Evolutionary conservation across 805 yeast genomes (phyloP).

Genomic region (Cyberlindnera misumaiensis): DNA sequence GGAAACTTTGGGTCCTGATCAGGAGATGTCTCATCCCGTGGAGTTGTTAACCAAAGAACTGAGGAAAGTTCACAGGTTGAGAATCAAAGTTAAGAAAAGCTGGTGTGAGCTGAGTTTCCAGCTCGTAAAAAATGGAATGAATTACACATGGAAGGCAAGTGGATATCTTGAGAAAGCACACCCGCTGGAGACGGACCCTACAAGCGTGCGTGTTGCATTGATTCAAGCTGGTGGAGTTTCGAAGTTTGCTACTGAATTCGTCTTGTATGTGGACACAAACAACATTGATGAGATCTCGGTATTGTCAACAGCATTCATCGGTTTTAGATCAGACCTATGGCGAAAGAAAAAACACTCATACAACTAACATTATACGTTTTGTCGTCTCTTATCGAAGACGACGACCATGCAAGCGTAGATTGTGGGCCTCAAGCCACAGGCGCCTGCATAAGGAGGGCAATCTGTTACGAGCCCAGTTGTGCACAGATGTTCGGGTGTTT

Average conservation of each 20-base stretch:
- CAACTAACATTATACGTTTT: no score
- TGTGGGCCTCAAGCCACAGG: no score
- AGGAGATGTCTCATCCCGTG: background rate
- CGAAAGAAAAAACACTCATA: background rate
- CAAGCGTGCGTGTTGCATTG: constrained; percentile 14
- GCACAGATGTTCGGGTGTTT: no score
- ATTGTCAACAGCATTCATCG: constrained; percentile 11
- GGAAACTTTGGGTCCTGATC: constrained; percentile 3
- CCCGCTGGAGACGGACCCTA: constrained; percentile 3
- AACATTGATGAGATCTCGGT: constrained; percentile 11
- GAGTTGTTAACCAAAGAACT: constrained; percentile 2
- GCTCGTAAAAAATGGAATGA: constrained; percentile 3
- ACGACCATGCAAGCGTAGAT: no score
- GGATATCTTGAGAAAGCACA: constrained; percentile 16
- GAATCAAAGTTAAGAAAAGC: background rate
- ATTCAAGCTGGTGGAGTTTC: constrained; percentile 2
- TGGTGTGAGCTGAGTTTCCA: constrained; percentile 2
- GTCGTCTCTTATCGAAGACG: no score
- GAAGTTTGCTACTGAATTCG: constrained; percentile 1
- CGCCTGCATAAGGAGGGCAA: no score
- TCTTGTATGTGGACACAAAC: constrained; percentile 7
- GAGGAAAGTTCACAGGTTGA: constrained; percentile 6
- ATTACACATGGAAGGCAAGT: constrained; percentile 14
- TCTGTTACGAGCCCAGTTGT: no score
- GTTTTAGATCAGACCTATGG: constrained; percentile 6